Evolutionary conservation across 139 green algal species (phyloP), one percentile per base, ranked within the genome.

Genomic region (Coelastrella sp.): DNA sequence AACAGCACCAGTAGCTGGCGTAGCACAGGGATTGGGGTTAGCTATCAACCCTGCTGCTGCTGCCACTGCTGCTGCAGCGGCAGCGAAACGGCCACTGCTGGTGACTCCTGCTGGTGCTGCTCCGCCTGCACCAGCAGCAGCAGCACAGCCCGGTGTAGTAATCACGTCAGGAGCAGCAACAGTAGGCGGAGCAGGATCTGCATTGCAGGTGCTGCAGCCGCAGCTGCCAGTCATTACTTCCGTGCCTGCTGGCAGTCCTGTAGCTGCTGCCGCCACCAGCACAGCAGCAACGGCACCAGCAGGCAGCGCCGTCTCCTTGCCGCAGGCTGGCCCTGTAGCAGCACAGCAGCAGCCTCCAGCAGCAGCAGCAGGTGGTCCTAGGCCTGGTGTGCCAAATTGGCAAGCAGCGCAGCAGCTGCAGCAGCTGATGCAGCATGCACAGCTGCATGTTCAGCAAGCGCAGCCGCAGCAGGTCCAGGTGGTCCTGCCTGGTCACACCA

Each of bases 341-440:
- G 58, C 13, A 10, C 76, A 60, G 56, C 59, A 23, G 16, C 57
- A 74, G 5, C 3, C 13, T 16, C 3, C 64, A 75, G 56, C 65
- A 88, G 83, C 80, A 75, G 59, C 54, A 17, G 54, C 58, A 22
- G 78, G 56, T 68, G 78, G 78, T 60, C 54, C 59, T 2, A 83
- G 78, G 78, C 78, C 54, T 66, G 54, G 54, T 54, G 56, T 20
- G 6, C 78, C 78, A 10, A n/a, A 32, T 8, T 68, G 78, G 78
- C 78, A 83, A 56, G 13, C 23, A 11, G 78, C 86, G n/a, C 84
- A 47, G 87, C 87, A 73, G 73, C 59, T 87, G 64, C 81, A 87
- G 64, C 81, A 77, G 81, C 61, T 60, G 19, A 13, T 56, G 14
- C 64, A 61, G n/a, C 61, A n/a, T 23, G 56, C 8, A 14, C 81